Evolutionary conservation across 2,329 filamentous ascomycete species (phyloP), one percentile per base, ranked within the genome.

Genomic region (Fonsecaea nubica): DNA sequence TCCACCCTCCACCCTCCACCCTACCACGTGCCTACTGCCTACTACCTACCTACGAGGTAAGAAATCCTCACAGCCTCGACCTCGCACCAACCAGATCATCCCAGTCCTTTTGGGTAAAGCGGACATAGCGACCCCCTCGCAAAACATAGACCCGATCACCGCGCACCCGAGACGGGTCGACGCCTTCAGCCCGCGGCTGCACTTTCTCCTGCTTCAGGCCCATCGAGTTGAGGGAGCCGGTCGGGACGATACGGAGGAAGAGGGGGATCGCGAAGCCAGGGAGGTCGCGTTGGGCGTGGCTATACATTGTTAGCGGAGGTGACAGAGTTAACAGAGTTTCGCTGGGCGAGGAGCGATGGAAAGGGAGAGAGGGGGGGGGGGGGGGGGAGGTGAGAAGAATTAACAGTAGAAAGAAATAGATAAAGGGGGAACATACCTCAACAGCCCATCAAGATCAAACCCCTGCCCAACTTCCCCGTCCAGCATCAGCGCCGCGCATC

Each of bases 131-230:
- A n/a, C 35, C 25, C 13, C 30, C 35, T 15, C 35, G 6, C 53
- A 36, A 5, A 2, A 36, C 45, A 12, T 50, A 50, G 6, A 50
- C 18, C 6, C 1, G 45, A 10, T 50, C 45, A 5, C 45, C 45
- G 45, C 45, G 30, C 25, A 55, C 53, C 10, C 30, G 32, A 18
- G 57, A 42, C 7, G 67, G 67, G 50, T 69, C 57, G 21, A 69
- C 61, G 8, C 67, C 67, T 48, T 69, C 67, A 21, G 60, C 58
- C 21, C 65, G 83, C 50, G 92, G 79, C 0, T 87, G 88, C 1
- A 88, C 84, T 76, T 93, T 93, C 74, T 92, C 91, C 78, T 92
- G 90, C 79, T 93, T 93, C 75, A 92, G 90, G 72, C 92, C 93
- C 74, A 90, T 88, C 72, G 87, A 89, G 4, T 88, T 85, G 32